These are phyloP conservation scores for Phytophthora agathidicida DNA, from an alignment of 352 stramenopile genomes.

Conservation along the genomic window DNA sequence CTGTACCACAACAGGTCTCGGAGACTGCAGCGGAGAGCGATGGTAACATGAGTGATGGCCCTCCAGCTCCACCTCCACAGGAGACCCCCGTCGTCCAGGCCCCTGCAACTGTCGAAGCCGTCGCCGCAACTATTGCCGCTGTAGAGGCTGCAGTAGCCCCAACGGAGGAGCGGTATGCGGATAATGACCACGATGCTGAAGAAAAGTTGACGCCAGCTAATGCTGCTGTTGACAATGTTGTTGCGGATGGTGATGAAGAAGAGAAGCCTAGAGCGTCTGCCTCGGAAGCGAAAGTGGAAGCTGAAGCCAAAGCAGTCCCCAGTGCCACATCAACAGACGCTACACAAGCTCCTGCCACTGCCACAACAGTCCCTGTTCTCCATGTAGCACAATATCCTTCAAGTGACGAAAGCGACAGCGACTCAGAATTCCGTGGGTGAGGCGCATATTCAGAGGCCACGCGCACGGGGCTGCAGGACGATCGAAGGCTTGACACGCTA, in stretches of 20 bases:
- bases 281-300: constrained; percentile 5
- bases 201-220: constrained; percentile 6
- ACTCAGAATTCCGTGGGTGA: constrained; percentile 41
- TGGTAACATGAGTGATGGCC: constrained; percentile 43
- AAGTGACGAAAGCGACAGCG: constrained; percentile 37
- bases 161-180: constrained; percentile 1
- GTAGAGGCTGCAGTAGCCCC: constrained; percentile 12
- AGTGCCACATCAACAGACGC: constrained; percentile 7
- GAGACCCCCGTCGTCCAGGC: constrained; percentile 1
- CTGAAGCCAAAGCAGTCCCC: constrained; percentile 1
- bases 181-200: constrained; percentile 6
- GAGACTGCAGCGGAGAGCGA: constrained; percentile 37
- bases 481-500: constrained; percentile 28
- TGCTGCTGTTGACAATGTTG: not conserved
- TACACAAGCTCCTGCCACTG: not conserved
- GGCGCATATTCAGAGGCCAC: not conserved
- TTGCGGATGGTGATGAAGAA: constrained; percentile 8
- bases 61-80: constrained; percentile 38
- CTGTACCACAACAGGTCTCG: constrained; percentile 4
- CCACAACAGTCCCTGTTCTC: constrained; percentile 1
- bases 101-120: constrained; percentile 4
- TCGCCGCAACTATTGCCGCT: constrained; percentile 10
- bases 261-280: constrained; percentile 1
- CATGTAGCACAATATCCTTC: constrained; percentile 30
- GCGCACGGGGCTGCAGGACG: constrained; percentile 21